Percentiles rank a stretch among this genome's conserved stretches.
These are phyloP conservation scores for Penicillium salamii DNA, from an alignment of 495 filamentous ascomycete genomes.

Conservation along the genomic window DNA sequence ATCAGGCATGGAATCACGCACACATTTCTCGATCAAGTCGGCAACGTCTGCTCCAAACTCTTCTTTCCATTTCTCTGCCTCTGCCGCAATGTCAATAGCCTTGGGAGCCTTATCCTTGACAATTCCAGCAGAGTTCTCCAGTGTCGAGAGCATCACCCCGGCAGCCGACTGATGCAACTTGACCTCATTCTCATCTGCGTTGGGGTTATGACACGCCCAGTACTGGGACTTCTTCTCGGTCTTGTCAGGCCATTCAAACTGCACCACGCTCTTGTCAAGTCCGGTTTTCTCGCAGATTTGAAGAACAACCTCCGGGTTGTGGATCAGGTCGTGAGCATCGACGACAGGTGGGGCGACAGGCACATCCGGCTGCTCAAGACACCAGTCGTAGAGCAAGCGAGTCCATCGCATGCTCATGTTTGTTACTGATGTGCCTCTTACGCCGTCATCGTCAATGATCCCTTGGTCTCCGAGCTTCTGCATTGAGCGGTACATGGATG, in stretches of 20 bases:
- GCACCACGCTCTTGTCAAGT: constrained; percentile 28
- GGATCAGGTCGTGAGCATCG: constrained; percentile 48
- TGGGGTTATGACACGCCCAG: neutral
- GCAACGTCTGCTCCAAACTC: constrained; percentile 45
- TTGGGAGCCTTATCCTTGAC: constrained; percentile 33
- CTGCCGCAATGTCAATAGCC: constrained; percentile 33
- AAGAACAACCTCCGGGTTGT: constrained; percentile 26
- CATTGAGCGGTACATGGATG: constrained; percentile 35
- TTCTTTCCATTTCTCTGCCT: constrained; percentile 42
- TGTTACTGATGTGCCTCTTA: constrained; percentile 10
- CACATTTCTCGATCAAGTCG: constrained; percentile 30
- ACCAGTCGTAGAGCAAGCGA: constrained; percentile 36
- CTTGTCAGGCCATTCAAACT: constrained; percentile 37
- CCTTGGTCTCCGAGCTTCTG: constrained; percentile 16
- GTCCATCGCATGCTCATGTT: constrained; percentile 34
- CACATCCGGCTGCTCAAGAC: constrained; percentile 16
- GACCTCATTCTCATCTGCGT: neutral
- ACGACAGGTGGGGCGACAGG: constrained; percentile 30
- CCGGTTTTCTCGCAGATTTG: constrained; percentile 33
- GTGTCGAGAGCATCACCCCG: constrained; percentile 27
- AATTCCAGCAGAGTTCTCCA: constrained; percentile 34
- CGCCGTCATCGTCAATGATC: constrained; percentile 7
- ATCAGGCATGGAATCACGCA: constrained; percentile 42
- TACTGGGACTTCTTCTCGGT: constrained; percentile 13
- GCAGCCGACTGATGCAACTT: neutral